Evolutionary conservation across 768 basidiomycete species (phyloP).

Genomic region (Russula griseocarnosa): DNA sequence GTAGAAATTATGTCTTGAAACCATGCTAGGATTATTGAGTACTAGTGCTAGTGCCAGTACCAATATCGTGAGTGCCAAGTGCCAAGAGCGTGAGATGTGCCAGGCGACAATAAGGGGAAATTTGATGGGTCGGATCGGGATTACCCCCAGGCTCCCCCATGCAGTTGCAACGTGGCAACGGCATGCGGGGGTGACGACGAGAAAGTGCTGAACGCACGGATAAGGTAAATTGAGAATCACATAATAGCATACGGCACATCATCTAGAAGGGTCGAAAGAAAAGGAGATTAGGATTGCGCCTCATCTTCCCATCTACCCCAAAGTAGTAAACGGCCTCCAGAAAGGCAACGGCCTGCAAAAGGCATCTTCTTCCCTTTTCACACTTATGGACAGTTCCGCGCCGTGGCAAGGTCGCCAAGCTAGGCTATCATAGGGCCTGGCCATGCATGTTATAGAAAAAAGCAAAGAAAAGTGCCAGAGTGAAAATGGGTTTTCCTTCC

Average conservation of each 20-base stretch:
- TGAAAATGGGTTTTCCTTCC: too few relatives aligned
- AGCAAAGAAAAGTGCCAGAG: too few relatives aligned
- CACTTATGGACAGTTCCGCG: background rate
- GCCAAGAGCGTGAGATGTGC: too few relatives aligned
- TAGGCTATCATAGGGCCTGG: too few relatives aligned
- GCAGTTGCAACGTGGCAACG: conserved; percentile 5
- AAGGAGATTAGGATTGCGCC: conserved; percentile 14
- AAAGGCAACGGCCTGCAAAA: background rate
- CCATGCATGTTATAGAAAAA: too few relatives aligned
- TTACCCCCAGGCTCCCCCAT: background rate
- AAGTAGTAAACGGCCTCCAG: background rate
- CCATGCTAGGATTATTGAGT: too few relatives aligned
- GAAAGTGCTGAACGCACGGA: background rate
- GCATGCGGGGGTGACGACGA: conserved; percentile 11
- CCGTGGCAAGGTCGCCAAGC: too few relatives aligned
- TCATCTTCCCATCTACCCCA: conserved; percentile 4
- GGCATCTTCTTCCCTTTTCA: background rate
- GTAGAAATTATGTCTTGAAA: conserved; percentile 24
- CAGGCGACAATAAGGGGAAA: background rate
- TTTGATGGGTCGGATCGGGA: background rate
- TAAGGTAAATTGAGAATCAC: background rate
- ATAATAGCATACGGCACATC: background rate
- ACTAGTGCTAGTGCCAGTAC: too few relatives aligned
- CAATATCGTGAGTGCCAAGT: background rate
- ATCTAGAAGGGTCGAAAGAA: background rate